Evolutionary conservation across 441 rosid species (phyloP).

Genomic region (Pelargonium citronellum): DNA sequence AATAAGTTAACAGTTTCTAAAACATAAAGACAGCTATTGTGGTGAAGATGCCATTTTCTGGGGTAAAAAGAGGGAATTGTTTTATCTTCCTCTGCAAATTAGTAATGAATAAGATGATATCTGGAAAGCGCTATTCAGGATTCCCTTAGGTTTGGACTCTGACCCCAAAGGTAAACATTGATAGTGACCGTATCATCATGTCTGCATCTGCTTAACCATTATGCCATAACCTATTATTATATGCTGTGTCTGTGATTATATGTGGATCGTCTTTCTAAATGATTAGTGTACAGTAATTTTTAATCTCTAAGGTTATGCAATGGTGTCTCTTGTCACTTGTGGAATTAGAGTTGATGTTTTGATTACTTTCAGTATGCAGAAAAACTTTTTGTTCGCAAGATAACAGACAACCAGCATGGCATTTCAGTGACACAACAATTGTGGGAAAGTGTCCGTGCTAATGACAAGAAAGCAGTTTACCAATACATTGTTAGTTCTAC

Average conservation of each 20-base stretch:
- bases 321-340: conserved; percentile 1
- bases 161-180: background rate
- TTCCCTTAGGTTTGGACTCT: background rate
- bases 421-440: conserved; percentile 58
- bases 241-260: background rate
- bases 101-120: background rate
- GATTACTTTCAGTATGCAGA: conserved; percentile 70
- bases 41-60: background rate
- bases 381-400: conserved; percentile 72
- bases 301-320: background rate
- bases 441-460: conserved; percentile 81
- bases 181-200: background rate
- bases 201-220: background rate
- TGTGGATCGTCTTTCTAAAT: no score
- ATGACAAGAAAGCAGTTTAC: conserved; percentile 89
- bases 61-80: background rate
- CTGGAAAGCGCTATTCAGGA: background rate
- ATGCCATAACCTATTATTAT: background rate
- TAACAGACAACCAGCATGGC: conserved; percentile 51
- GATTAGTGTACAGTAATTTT: no score
- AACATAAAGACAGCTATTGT: background rate
- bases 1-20: background rate
- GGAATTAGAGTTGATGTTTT: conserved; percentile 5
- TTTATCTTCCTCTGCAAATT: background rate
- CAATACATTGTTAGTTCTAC: conserved; percentile 70